A percentile compares a stretch with the other conserved stretches of the same genome.
phyloP scores from a whole-genome alignment of 257 asterid species.

The Petunia axillaris region DNA sequence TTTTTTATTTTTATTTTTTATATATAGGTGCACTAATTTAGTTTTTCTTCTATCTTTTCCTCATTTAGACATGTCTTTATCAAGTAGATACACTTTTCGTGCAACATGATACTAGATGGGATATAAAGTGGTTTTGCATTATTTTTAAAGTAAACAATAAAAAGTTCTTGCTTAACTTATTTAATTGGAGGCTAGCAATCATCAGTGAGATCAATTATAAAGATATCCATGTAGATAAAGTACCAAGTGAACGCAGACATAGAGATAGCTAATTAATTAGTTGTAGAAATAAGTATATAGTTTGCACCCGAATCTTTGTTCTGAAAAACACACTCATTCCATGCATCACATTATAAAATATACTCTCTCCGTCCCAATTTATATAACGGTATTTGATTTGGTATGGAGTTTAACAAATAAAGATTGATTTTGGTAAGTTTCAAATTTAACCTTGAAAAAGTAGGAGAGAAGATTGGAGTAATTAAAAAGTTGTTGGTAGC shows the following conservation, averaged over 20 bases:
- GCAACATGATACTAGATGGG: constrained; percentile 34
- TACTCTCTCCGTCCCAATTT: too few relatives aligned
- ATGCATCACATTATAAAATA: not conserved
- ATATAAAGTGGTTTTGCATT: constrained; percentile 33
- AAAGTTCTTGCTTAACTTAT: constrained; percentile 39
- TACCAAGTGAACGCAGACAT: not conserved
- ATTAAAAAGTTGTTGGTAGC: too few relatives aligned
- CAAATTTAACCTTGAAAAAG: too few relatives aligned
- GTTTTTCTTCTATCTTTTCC: not conserved
- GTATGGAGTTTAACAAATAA: too few relatives aligned
- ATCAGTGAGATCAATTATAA: constrained; percentile 26
- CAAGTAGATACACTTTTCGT: constrained; percentile 28
- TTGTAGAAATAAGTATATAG: not conserved
- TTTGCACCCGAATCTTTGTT: not conserved
- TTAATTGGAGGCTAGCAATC: constrained; percentile 39
- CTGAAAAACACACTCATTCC: constrained; percentile 9
- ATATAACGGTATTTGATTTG: too few relatives aligned
- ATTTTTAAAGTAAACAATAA: constrained; percentile 30
- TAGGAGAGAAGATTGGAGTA: too few relatives aligned
- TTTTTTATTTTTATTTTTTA: too few relatives aligned
- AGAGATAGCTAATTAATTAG: not conserved
- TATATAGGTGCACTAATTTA: constrained; percentile 12
- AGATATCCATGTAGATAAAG: constrained; percentile 27
- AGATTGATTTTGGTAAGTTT: too few relatives aligned
- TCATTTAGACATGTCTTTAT: constrained; percentile 29